Evolutionary conservation across 78 protist genomes (phyloP).

Genomic region (slime mould (Dictyostelium discoideum)): dicty_2.7 NC_007088.5:1425501-1426000

Average conservation of each 20-base stretch:
- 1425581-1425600: background rate
- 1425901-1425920: background rate
- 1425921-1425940: background rate
- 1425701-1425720: background rate
- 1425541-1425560: background rate
- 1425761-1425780: background rate
- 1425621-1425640: background rate
- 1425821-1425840: background rate
- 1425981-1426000: background rate
- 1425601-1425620: background rate
- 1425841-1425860: background rate
- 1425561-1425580: conserved; percentile 7
- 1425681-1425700: background rate
- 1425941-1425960: background rate
- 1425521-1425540: background rate
- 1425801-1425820: background rate
- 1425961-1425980: background rate
- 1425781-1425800: background rate
- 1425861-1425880: background rate
- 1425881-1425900: background rate
- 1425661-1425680: background rate
- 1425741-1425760: background rate
- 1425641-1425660: conserved; percentile 12
- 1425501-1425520: background rate
- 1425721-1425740: background rate